Base-by-base conservation (phyloP, 805 yeast species). In the Yarrowia divulgata region DNA sequence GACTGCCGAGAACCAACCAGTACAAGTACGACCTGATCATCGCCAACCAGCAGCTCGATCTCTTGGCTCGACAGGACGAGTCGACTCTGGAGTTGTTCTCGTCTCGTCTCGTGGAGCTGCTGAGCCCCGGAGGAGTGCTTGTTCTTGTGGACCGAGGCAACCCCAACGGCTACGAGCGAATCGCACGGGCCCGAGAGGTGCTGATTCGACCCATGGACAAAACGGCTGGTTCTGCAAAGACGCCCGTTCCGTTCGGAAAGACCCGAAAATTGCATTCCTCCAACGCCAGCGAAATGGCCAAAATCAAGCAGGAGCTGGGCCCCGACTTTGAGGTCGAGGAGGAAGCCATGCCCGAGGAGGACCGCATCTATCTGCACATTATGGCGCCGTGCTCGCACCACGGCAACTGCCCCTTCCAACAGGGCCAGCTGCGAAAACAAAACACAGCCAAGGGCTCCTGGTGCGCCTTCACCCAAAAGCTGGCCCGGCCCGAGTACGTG, bases 341-440 rank as follows among this genome's bases (percentile, higher is more conserved):
- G 14, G 48, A 48, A 16, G n/a, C 14, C 7, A 23, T 63, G 3
- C 48, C 55, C 10, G 57, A 7, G 8, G 39, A 63, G 43, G 79
- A 79, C 54, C 78, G 84, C 75, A 83, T 84, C 75, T 88, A 89
- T 72, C 74, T 93, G 64, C 84, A 85, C 49, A 83, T 94, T 9
- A 75, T 94, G 19, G 97, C 97, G 0, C 99, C 99, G 3, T 95
- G 98, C 75, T 79, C 94, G 0, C 98, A 95, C 76, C 97, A 92
- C 74, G 85, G 88, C 13, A 84, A 82, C 72, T 93, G 98, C 75
- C 98, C 98, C 0, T 79, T 94, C 68, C 98, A 93, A 77, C 82
- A 87, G 40, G 88, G 89, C 63, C 91, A 50, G 37, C 49, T 43
- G 12, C 40, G 96, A 1, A 85, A 85, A 43, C 86, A 84, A 74